phyloP scores from a whole-genome alignment of 2,329 filamentous ascomycete genomes.

The Aspergillus fijiensis region DNA sequence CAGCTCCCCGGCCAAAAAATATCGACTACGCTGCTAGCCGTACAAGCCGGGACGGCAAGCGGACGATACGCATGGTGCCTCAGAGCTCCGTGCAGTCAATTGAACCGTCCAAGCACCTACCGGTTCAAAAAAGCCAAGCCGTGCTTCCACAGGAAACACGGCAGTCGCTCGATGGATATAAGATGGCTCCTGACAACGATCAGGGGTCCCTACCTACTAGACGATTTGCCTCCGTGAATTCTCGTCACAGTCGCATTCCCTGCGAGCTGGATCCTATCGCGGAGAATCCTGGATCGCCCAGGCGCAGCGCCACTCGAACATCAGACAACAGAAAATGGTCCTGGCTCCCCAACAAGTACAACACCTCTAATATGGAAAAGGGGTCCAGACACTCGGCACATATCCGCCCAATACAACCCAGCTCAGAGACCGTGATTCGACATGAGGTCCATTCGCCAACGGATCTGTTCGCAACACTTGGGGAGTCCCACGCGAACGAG shows the following conservation, averaged over 20 bases:
- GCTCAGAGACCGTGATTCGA: conserved; percentile 27
- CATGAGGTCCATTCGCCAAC: conserved; percentile 24
- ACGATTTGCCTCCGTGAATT: conserved; percentile 21
- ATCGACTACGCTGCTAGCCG: conserved; percentile 9
- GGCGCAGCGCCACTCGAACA: conserved; percentile 20
- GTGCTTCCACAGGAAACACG: neutral
- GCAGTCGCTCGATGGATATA: conserved; percentile 10
- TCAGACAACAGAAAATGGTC: conserved; percentile 46
- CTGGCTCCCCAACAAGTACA: conserved; percentile 44
- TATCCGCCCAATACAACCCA: conserved; percentile 24
- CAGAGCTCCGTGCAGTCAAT: conserved; percentile 50
- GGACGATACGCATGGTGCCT: conserved; percentile 59
- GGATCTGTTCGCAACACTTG: neutral
- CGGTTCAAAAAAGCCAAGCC: conserved; percentile 51
- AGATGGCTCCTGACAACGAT: conserved; percentile 19
- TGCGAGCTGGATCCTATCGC: conserved; percentile 45
- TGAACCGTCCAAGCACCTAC: conserved; percentile 52
- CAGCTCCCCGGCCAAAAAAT: conserved; percentile 8
- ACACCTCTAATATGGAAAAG: conserved; percentile 25
- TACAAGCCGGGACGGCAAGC: conserved; percentile 28
- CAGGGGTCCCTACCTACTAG: neutral
- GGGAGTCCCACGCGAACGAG: conserved; percentile 1
- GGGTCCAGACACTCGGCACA: conserved; percentile 24
- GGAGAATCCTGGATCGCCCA: conserved; percentile 40
- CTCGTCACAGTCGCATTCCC: conserved; percentile 28